Conservation (phyloP, 768 basidiomycete species). For the Tricholoma sp. region DNA sequence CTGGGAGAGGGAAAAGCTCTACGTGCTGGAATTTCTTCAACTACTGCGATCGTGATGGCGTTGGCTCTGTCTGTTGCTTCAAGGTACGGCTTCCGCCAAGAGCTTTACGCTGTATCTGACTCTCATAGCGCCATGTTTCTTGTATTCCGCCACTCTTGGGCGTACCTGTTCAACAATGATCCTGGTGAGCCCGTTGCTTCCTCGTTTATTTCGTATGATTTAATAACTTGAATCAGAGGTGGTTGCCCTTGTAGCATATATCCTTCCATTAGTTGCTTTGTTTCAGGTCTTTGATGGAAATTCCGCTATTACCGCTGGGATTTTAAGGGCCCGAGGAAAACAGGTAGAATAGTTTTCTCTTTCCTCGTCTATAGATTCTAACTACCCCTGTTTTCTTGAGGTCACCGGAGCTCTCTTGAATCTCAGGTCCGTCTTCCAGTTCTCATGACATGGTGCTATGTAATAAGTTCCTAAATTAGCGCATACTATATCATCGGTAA, state of each 20-base stretch:
- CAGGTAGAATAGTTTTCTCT: constrained; percentile 37
- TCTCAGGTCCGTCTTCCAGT: constrained; percentile 42
- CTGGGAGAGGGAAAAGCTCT: constrained; percentile 74
- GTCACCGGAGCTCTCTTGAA: constrained; percentile 76
- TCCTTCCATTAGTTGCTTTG: constrained; percentile 70
- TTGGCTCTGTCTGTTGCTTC: constrained; percentile 59
- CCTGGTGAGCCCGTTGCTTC: constrained; percentile 33
- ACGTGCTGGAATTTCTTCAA: constrained; percentile 66
- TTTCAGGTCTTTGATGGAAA: constrained; percentile 87
- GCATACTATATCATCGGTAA: constrained; percentile 76
- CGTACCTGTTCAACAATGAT: constrained; percentile 68
- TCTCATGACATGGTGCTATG: neutral
- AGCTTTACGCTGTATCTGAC: neutral
- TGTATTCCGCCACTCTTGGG: constrained; percentile 62
- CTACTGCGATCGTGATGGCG: constrained; percentile 60
- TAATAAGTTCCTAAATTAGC: constrained; percentile 22
- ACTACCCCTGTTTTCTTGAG: constrained; percentile 24
- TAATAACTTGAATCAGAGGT: constrained; percentile 34
- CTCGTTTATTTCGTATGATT: neutral
- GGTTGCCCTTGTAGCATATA: constrained; percentile 55
- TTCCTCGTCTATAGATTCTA: constrained; percentile 1
- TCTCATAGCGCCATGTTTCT: constrained; percentile 45
- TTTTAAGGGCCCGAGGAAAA: constrained; percentile 80
- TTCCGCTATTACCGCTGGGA: constrained; percentile 61
- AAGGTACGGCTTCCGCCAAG: constrained; percentile 38